These are phyloP conservation scores for Saturnispora hagleri DNA, from an alignment of 805 yeast genomes.

Conservation along the genomic window DNA sequence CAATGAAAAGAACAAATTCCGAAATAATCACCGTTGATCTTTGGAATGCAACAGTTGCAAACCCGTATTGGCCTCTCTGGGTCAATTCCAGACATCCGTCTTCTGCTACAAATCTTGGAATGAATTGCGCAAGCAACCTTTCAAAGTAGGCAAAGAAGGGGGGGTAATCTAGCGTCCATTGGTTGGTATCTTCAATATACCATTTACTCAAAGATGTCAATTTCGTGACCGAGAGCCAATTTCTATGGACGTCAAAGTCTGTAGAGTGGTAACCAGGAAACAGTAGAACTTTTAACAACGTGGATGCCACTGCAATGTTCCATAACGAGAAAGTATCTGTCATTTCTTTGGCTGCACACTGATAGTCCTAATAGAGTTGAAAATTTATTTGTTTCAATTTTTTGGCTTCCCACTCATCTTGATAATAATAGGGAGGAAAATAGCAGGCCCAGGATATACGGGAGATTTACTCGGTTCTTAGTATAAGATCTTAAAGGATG, in stretches of 20 bases:
- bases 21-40: conserved; percentile 69
- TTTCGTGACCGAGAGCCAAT: conserved; percentile 90
- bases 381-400: conserved; percentile 20
- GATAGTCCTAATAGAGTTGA: not conserved
- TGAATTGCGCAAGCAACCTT: conserved; percentile 63
- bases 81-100: conserved; percentile 78
- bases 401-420: not conserved
- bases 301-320: conserved; percentile 59
- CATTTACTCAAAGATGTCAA: conserved; percentile 66
- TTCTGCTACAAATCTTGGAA: conserved; percentile 47
- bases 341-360: not conserved
- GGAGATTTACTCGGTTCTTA: not conserved
- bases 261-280: conserved; percentile 84
- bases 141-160: conserved; percentile 97
- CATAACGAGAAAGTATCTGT: conserved; percentile 40
- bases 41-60: conserved; percentile 78
- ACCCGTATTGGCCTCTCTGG: conserved; percentile 55
- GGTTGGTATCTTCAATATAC: conserved; percentile 71
- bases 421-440: not conserved
- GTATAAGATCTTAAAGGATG: not conserved
- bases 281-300: conserved; percentile 50
- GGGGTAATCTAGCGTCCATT: conserved; percentile 96
- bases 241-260: conserved; percentile 94
- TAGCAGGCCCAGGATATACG: not conserved
- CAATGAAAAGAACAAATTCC: conserved; percentile 60